Percentiles rank a stretch among this genome's conserved stretches.
Conservation (phyloP, 2,329 filamentous ascomycete species). For the Fusarium chaquense region DNA sequence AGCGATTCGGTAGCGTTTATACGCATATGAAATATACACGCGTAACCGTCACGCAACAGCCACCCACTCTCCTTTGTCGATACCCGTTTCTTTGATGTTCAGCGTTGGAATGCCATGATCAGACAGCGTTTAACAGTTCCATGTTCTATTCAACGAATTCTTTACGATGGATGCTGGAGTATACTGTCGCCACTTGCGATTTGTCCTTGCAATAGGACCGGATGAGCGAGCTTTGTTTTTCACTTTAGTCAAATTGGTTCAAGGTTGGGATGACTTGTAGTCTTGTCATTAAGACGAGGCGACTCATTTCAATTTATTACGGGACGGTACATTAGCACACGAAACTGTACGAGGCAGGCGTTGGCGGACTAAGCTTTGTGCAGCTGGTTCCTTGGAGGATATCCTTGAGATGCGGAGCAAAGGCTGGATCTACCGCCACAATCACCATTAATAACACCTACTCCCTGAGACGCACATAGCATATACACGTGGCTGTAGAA, state of each 20-base stretch:
- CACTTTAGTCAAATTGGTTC: constrained; percentile 31
- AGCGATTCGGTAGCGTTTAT: constrained; percentile 12
- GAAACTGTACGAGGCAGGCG: constrained; percentile 48
- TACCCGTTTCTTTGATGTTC: constrained; percentile 43
- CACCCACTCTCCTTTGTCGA: constrained; percentile 46
- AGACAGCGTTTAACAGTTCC: constrained; percentile 1
- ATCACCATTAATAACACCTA: constrained; percentile 45
- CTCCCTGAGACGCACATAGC: constrained; percentile 44
- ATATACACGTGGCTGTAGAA: constrained; percentile 47
- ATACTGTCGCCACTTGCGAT: constrained; percentile 22
- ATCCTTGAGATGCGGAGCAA: constrained; percentile 28
- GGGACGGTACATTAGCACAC: constrained; percentile 45
- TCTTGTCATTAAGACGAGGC: constrained; percentile 24
- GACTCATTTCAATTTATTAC: constrained; percentile 46
- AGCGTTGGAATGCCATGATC: constrained; percentile 7
- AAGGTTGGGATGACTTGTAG: constrained; percentile 19
- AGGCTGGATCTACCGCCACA: constrained; percentile 43
- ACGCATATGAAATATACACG: constrained; percentile 24
- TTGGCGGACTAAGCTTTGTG: constrained; percentile 40
- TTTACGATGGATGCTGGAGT: constrained; percentile 13
- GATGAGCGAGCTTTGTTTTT: constrained; percentile 24
- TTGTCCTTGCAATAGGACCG: background rate
- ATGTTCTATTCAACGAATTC: constrained; percentile 11
- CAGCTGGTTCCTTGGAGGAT: constrained; percentile 29
- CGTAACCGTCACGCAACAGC: constrained; percentile 19